Evolutionary conservation across 2,329 filamentous ascomycete species (phyloP), one percentile per base, ranked within the genome.

Genomic region (Chrysosporium keratinophilum): DNA sequence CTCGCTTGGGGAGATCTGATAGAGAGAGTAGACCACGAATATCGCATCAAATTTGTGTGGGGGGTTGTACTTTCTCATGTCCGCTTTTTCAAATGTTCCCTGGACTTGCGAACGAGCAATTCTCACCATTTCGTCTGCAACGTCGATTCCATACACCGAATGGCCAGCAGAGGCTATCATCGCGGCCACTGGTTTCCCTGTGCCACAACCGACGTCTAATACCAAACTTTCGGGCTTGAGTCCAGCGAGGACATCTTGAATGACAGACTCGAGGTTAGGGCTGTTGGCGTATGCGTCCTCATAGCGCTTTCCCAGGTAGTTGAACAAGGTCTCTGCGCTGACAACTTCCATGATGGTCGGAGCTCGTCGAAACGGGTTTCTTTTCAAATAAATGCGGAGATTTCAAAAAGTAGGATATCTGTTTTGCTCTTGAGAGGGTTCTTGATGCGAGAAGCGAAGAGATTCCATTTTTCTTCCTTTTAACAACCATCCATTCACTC

Each of bases 131-230:
- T 57, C 54, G 3, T 55, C 46, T 6, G 59, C 43, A 4, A 57
- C 28, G 39, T 59, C 58, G 34, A 61, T 61, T 37, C 57, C 59
- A n/a, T 59, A 23, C 10, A 58, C 54, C 3, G 50, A 28, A 41
- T 60, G 59, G 11, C 58, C 59, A 7, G 58, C 55, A 1, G 17
- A 17, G 9, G 56, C 55, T 1, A 62, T 40, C 33, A 52, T 54
- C 1, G 58, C 53, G 4, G 57, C 55, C 1, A 50, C 47, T 3
- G 60, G 60, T 34, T 58, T 57, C 1, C 60, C 60, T 1, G 60
- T 62, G 10, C 60, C 60, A 41, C 60, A 60, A 2, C 60, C 60
- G 5, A 62, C 58, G 34, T 62, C 59, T 9, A 62, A 54, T 6
- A 62, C 47, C 6, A n/a, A 23, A 34, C 51, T 54, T 5, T 46